Conservation (phyloP, 441 rosid genomes). For the Dalechampia spathulata region DNA sequence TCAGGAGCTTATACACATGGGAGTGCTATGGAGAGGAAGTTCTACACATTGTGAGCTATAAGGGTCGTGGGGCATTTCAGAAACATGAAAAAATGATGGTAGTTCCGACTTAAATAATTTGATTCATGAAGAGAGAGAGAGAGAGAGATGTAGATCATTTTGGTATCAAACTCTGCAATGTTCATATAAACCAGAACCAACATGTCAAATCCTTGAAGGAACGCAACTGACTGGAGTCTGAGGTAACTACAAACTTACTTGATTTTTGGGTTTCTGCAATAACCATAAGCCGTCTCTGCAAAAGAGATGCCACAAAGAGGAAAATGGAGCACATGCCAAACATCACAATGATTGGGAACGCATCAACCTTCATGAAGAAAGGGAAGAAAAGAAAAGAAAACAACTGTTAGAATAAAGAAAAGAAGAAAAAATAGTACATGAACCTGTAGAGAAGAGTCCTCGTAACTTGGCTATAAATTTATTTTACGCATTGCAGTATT, state of each 20-base stretch:
- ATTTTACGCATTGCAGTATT: neutral
- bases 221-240: neutral
- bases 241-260: slow-evolving; percentile 15
- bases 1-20: too few species aligned
- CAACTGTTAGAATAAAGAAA: neutral
- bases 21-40: too few species aligned
- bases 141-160: neutral
- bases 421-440: slow-evolving; percentile 1
- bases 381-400: too few species aligned
- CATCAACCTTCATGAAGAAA: slow-evolving; percentile 54
- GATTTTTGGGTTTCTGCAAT: slow-evolving; percentile 58
- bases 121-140: neutral
- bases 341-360: slow-evolving; percentile 91
- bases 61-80: too few species aligned
- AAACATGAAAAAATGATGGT: too few species aligned
- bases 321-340: slow-evolving; percentile 97
- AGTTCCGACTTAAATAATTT: too few species aligned
- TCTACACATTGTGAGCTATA: too few species aligned
- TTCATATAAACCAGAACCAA: too few species aligned
- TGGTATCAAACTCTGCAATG: too few species aligned
- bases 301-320: slow-evolving; percentile 76
- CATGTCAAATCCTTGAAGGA: too few species aligned
- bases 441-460: too few species aligned
- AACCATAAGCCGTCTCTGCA: slow-evolving; percentile 75
- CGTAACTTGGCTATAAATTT: neutral